Evolutionary conservation across 2,329 filamentous ascomycete species (phyloP).

Genomic region (Helotiales sp.): DNA sequence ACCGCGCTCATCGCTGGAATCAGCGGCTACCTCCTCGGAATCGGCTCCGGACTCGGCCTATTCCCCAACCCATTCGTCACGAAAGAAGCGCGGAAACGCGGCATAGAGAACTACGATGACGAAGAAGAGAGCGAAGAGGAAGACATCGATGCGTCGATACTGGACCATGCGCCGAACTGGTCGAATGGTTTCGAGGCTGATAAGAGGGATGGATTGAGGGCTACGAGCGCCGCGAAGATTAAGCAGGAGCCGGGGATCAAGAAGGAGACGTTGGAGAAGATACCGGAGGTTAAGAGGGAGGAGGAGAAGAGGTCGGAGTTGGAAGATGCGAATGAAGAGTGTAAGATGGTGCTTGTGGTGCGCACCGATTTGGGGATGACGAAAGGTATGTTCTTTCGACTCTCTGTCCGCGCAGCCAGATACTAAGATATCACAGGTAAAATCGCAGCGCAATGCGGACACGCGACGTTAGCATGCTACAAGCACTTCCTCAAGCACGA

Average conservation of each 20-base stretch:
- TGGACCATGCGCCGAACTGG: slow-evolving; percentile 73
- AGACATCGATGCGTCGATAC: slow-evolving; percentile 61
- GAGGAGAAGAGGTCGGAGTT: slow-evolving; percentile 35
- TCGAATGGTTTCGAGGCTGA: slow-evolving; percentile 65
- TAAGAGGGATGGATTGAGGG: slow-evolving; percentile 58
- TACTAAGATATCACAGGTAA: slow-evolving; percentile 66
- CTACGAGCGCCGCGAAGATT: slow-evolving; percentile 39
- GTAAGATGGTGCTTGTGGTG: slow-evolving; percentile 92
- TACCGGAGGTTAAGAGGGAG: slow-evolving; percentile 51
- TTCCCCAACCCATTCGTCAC: slow-evolving; percentile 59
- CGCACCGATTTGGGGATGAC: slow-evolving; percentile 96
- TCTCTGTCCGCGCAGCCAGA: slow-evolving; percentile 15
- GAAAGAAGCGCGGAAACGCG: slow-evolving; percentile 45
- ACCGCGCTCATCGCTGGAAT: slow-evolving; percentile 77
- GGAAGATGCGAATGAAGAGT: slow-evolving; percentile 70
- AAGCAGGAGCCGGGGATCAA: slow-evolving; percentile 49
- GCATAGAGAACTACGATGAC: slow-evolving; percentile 61
- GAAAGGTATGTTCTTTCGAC: slow-evolving; percentile 69
- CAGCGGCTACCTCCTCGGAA: slow-evolving; percentile 80
- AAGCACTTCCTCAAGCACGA: slow-evolving; percentile 70
- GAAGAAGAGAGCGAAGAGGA: slow-evolving; percentile 72
- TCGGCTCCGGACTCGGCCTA: slow-evolving; percentile 73
- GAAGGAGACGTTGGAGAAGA: slow-evolving; percentile 48
- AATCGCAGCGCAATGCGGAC: slow-evolving; percentile 92
- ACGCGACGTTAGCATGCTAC: slow-evolving; percentile 98